These are phyloP conservation scores for Lantana camara DNA, from an alignment of 257 asterid genomes.

Conservation along the genomic window DNA sequence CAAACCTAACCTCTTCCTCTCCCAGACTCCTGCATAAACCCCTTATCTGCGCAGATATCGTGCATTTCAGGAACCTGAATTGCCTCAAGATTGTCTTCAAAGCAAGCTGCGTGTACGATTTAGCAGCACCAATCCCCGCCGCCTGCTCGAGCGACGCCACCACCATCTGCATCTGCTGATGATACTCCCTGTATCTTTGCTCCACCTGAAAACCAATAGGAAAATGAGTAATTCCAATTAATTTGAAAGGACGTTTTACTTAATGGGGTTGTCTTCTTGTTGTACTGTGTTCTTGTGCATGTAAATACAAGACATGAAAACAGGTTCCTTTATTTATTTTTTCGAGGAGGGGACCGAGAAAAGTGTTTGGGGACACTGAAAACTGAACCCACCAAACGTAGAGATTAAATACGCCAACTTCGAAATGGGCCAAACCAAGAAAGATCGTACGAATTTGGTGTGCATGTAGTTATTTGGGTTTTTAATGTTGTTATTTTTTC, in stretches of 20 bases:
- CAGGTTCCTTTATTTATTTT: background rate
- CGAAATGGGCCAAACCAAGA: conserved; percentile 28
- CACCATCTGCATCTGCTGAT: conserved; percentile 62
- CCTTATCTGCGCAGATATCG: conserved; percentile 53
- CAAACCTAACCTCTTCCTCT: conserved; percentile 47
- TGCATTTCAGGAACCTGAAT: conserved; percentile 61
- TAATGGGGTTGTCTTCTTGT: background rate
- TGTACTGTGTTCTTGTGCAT: background rate
- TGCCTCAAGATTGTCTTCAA: conserved; percentile 66
- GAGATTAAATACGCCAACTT: conserved; percentile 30
- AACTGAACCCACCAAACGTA: conserved; percentile 36
- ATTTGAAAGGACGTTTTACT: background rate
- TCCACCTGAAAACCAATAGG: conserved; percentile 49
- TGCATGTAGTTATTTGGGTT: conserved; percentile 19
- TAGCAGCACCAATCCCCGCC: conserved; percentile 70
- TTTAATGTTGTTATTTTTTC: background rate
- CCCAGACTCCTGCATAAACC: conserved; percentile 51
- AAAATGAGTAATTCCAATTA: background rate
- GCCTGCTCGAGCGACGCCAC: conserved; percentile 61
- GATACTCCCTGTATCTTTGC: conserved; percentile 63
- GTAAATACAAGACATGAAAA: conserved; percentile 9
- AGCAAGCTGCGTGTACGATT: conserved; percentile 62
- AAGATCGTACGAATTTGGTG: conserved; percentile 16
- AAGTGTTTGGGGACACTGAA: background rate
- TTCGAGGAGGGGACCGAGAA: conserved; percentile 20